phyloP scores from a whole-genome alignment of 2,329 filamentous ascomycete species.

The Aureobasidium mangrovei region DNA sequence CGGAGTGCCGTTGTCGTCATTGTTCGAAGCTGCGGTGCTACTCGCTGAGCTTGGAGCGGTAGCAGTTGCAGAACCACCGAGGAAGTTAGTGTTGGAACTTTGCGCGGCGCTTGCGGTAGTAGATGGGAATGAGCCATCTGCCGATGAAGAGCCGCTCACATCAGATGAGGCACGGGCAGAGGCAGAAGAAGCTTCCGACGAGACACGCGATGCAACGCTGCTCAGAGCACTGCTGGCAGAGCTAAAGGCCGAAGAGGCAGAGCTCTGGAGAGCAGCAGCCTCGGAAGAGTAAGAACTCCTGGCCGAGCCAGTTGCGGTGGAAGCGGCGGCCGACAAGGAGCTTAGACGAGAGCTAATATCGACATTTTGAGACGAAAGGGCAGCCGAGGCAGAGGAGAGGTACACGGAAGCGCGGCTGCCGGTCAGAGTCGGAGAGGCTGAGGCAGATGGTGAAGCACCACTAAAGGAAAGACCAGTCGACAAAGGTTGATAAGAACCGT shows the following conservation, averaged over 20 bases:
- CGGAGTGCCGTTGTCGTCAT: constrained; percentile 23
- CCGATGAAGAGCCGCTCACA: background rate
- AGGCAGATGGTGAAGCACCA: background rate
- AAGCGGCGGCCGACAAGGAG: background rate
- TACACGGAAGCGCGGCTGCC: background rate
- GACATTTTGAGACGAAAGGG: background rate
- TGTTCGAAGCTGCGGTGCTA: constrained; percentile 7
- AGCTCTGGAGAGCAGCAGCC: background rate
- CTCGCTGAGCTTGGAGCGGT: constrained; percentile 7
- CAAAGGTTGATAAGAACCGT: constrained; percentile 5
- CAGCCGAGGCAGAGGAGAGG: background rate
- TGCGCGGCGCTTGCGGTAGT: background rate
- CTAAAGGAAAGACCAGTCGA: background rate
- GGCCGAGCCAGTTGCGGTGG: constrained; percentile 9
- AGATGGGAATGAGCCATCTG: background rate
- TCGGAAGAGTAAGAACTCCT: constrained; percentile 12
- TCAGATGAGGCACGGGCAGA: background rate
- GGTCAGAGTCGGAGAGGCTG: background rate
- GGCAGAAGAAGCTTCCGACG: background rate
- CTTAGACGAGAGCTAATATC: background rate
- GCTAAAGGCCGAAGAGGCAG: background rate
- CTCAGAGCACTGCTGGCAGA: background rate
- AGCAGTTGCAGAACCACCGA: background rate
- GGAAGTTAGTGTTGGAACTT: constrained; percentile 4
- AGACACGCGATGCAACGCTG: background rate